Base-by-base conservation (phyloP, 2,329 filamentous ascomycete species). In the Tolypocladium tropicale region DNA sequence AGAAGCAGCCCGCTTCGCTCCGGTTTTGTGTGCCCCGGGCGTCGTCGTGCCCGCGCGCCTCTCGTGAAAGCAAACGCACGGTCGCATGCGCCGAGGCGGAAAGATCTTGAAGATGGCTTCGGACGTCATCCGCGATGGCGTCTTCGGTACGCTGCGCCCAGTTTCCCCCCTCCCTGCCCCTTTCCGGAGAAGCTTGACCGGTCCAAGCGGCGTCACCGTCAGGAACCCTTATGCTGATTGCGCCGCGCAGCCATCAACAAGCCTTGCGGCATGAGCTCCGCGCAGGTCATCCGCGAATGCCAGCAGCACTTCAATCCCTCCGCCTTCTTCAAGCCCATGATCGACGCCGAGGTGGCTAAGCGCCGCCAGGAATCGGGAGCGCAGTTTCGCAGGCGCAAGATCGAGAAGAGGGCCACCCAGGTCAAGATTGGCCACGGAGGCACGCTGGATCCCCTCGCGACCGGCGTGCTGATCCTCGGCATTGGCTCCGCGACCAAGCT, bases 371-470 rank as follows among this genome's bases (percentile, higher is more conserved):
- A 89, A 68, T 74, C 74, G 57, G 76, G 79, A 57, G 75, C 76
- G 57, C 82, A 87, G 67, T 79, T 79, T 62, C 78, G 79, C 62
- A 81, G 85, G 58, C 80, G 84, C 58, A 74, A 75, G 60, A 74
- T 73, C 51, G 77, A 79, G 60, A 81, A 83, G 69, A 79, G 79
- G 63, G 76, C 80, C 1, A 69, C 86, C 6, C 83, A 89, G 59
- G 86, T 97, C 63, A 99, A 97, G 77, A 89, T 97, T 66, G 94
- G 94, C 36, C 94, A 99, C 74, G 94, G 94, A 58, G 94, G 94
- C 48, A 99, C 94, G 2, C 81, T 99, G 21, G 94, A 99, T 67
- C 94, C 94, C 30, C 80, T 96, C 65, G 94, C 94, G 10, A 96
- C 92, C 1, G 94, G 94, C 50, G 89, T 99, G 28, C 80, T 99